Base-by-base conservation (phyloP, 345 rosid species). In the Luvunga scandens region DNA sequence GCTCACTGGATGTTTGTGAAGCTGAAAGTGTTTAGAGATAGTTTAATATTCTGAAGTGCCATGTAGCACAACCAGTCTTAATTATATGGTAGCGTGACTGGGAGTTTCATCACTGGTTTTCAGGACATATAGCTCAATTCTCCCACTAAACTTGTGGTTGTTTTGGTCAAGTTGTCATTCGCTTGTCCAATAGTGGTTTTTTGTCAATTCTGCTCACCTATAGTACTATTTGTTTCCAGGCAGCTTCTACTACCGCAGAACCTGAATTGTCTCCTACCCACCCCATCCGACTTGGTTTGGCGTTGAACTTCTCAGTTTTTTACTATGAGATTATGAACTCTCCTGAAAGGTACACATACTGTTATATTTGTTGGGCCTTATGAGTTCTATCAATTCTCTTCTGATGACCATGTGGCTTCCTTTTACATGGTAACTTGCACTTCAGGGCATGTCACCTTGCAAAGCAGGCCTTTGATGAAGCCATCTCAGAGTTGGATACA, bases 301-400 rank as follows among this genome's bases (percentile, higher is more conserved):
- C 95, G 50, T 84, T 90, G 86, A 91, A 91, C 77, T 90, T 85
- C 88, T 91, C 93, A 7, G 95, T 91, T 33, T 91, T 91, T 83
- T 90, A 91, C 83, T 91, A 91, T 65, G 95, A 91, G 80, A 91
- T 91, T 82, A 80, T 91, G 92, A 88, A 88, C 84, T 77, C 92
- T 18, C 91, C 92, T 83, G 95, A 91, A 85, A 91, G 92, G 95
- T 91, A 76, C 50, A 63, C 66, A 48, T 50, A 61, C 34, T 57
- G 18, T 79, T 69, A 61, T 57, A 59, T 69, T 72, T 39, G 25
- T 75, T 6, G 12, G 38, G 53, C 25, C 56, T 48, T 63, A 63
- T 45, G 33, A 56, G 24, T 69, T 66, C 27, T 73, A 16, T 63
- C 34, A 57, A 38, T 45, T 75, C 25, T 45, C 30, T 48, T 69